phyloP scores from a whole-genome alignment of 2,329 filamentous ascomycete genomes.

The Cytospora chrysosperma region DNA sequence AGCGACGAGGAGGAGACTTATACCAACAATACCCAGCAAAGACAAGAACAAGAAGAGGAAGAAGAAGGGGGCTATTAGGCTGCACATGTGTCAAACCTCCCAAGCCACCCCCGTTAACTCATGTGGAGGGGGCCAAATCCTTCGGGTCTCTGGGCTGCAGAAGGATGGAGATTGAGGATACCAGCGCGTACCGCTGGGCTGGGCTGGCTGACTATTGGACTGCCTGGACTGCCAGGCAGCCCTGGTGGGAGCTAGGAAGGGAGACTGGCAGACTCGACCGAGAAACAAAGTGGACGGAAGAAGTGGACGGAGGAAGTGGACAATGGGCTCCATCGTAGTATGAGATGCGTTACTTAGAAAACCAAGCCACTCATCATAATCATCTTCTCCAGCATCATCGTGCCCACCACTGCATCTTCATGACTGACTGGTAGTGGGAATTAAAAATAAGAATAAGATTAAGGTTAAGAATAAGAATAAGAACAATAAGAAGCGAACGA shows the following conservation, averaged over 20 bases:
- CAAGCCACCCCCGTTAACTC: neutral
- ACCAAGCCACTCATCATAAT: no score
- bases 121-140: conserved; percentile 1
- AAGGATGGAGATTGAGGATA: neutral
- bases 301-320: no score
- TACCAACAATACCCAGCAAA: no score
- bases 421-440: neutral
- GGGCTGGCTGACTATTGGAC: no score
- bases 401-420: neutral
- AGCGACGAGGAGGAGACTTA: neutral
- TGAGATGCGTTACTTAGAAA: no score
- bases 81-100: no score
- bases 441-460: neutral
- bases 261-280: neutral
- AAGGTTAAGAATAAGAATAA: no score
- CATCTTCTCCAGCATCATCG: no score
- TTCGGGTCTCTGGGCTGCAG: conserved; percentile 6
- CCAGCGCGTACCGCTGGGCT: neutral
- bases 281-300: neutral
- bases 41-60: no score
- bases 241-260: neutral
- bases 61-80: neutral
- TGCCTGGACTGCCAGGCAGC: neutral
- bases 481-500: no score
- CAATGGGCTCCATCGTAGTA: neutral